Conservation (phyloP, 2,329 filamentous ascomycete species). For the Microsporum canis region DNA sequence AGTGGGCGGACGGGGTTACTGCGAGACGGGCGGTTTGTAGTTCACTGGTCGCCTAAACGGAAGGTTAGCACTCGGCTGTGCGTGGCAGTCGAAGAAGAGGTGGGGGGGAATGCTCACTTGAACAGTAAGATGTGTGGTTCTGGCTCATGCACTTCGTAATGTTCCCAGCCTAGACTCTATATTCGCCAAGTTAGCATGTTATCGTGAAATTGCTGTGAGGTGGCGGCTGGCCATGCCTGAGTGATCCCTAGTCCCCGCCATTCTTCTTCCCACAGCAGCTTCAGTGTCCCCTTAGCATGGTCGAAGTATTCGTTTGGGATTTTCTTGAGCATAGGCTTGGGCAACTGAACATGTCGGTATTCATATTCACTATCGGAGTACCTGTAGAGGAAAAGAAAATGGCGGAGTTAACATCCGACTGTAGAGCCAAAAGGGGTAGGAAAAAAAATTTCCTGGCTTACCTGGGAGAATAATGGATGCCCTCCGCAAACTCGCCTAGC, state of each 20-base stretch:
- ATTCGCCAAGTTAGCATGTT: not conserved
- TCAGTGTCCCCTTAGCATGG: slow-evolving; percentile 76
- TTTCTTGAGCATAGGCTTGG: slow-evolving; percentile 94
- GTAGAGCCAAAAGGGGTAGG: no score
- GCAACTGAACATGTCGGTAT: slow-evolving; percentile 94
- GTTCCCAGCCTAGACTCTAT: slow-evolving; percentile 95
- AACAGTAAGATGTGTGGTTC: slow-evolving; percentile 97
- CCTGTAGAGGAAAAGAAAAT: slow-evolving; percentile 38
- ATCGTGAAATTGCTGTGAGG: not conserved
- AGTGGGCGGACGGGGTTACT: not conserved
- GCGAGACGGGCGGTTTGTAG: slow-evolving; percentile 56
- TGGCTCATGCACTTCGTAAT: slow-evolving; percentile 97
- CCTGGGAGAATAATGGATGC: slow-evolving; percentile 91
- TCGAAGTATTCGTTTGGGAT: slow-evolving; percentile 96
- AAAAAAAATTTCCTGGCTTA: slow-evolving; percentile 28
- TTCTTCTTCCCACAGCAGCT: slow-evolving; percentile 95
- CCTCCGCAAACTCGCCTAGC: slow-evolving; percentile 82
- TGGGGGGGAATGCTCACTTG: slow-evolving; percentile 46
- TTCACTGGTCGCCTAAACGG: slow-evolving; percentile 62
- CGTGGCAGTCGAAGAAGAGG: slow-evolving; percentile 9
- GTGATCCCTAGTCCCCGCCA: slow-evolving; percentile 96
- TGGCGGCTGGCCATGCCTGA: slow-evolving; percentile 49
- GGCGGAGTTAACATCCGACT: not conserved
- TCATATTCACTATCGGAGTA: slow-evolving; percentile 90
- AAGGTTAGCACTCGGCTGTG: slow-evolving; percentile 14